These are phyloP conservation scores for Alternaria sp. DNA, from an alignment of 2,329 filamentous ascomycete species.

Conservation along the genomic window DNA sequence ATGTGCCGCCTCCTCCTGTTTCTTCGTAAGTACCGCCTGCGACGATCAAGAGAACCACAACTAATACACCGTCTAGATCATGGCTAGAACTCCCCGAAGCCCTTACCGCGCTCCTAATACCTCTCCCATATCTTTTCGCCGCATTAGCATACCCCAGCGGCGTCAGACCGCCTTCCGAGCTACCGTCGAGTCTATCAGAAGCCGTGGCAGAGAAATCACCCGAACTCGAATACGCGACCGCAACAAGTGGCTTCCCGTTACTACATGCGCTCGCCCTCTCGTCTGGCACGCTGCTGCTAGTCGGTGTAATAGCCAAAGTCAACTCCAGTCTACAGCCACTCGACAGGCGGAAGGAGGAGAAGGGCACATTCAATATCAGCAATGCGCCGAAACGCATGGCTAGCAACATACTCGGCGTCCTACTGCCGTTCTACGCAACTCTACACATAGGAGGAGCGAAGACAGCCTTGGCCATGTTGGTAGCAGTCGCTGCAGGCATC, in stretches of 20 bases:
- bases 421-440: conserved; percentile 63
- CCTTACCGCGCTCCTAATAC: conserved; percentile 58
- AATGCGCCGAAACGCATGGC: conserved; percentile 31
- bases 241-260: conserved; percentile 36
- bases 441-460: conserved; percentile 62
- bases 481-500: conserved; percentile 56
- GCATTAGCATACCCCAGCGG: conserved; percentile 53
- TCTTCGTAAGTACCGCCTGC: conserved; percentile 31
- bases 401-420: conserved; percentile 50
- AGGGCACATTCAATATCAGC: conserved; percentile 10
- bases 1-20: conserved; percentile 10
- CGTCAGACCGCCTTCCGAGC: conserved; percentile 18
- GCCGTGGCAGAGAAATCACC: conserved; percentile 26
- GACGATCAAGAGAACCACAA: not conserved
- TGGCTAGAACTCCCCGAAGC: conserved; percentile 53
- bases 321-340: conserved; percentile 38
- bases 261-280: conserved; percentile 55
- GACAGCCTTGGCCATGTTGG: conserved; percentile 59
- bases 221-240: conserved; percentile 7
- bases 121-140: conserved; percentile 57
- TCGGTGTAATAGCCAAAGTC: conserved; percentile 50
- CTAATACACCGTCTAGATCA: conserved; percentile 31
- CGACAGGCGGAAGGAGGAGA: conserved; percentile 45
- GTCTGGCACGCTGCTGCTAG: conserved; percentile 54
- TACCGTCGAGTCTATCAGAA: conserved; percentile 32